Base-by-base conservation (phyloP, 2,329 filamentous ascomycete genomes). In the Apiospora malaysiana region DNA sequence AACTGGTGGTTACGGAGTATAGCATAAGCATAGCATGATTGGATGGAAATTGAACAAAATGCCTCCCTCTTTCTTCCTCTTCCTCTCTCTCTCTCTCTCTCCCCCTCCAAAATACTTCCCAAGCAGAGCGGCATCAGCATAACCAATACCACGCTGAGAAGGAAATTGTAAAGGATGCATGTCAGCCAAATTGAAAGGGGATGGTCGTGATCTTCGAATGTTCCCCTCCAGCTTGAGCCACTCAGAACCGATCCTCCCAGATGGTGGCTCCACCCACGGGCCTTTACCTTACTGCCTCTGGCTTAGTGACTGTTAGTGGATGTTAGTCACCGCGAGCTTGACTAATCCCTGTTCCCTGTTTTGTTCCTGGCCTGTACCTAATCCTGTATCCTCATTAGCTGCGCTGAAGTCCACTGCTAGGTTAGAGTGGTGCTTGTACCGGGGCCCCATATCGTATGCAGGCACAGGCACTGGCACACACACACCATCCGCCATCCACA, bases 381-480 rank as follows among this genome's bases (percentile, higher is more conserved):
- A 23, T 27, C 27, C 51, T 59, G 4, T 37, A 37, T 9, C 18
- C 51, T 37, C 51, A 37, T 63, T 63, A 63, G 32, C 56, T 63
- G 51, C 25, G 27, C 32, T 23, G 23, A 10, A 23, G 14, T 27
- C 27, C 32, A 42, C 9, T 42, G 42, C 42, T 45, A 14, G 42
- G 14, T 7, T 42, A 5, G 40, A 42, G 40, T 43, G 42, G 5
- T 43, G 42, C 42, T n/a, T 63, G 32, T 63, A 10, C 25, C 51
- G 56, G 56, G 56, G 56, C 56, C 56, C 56, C 56, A 32, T 63
- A 63, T 63, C 56, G 56, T 63, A 63, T n/a, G 27, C 51, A 56
- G 47, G n/a, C 47, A 10, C n/a, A 25, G 47, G 47, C 45, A 18
- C 45, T n/a, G 18, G 45, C 45, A 7, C 8, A n/a, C 45, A n/a